Base-by-base conservation (phyloP, 169 alveolate species). In the Theileria orientalis region DNA sequence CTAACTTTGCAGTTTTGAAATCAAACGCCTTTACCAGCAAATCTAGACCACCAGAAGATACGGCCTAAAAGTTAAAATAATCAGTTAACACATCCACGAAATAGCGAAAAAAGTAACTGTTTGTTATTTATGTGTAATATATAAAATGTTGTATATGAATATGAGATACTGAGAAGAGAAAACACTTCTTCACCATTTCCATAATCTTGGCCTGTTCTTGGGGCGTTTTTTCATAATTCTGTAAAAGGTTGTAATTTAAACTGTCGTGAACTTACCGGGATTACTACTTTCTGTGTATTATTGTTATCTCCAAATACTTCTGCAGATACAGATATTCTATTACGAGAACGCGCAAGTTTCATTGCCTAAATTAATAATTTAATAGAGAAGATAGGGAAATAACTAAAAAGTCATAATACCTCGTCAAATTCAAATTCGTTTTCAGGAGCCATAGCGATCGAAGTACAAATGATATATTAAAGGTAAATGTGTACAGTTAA, bases 281-380 rank as follows among this genome's bases (percentile, higher is more conserved):
- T 69, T 19, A 63, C 83, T 25, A 82, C 62, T 9, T 25, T 46
- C 33, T 40, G 46, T 11, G 62, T 70, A 40, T 60, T 40, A 33
- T 68, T 69, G 82, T 67, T 16, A 2, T 49, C 83, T 9, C 85
- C 85, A 46, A 66, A 74, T 3, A 82, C 89, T 35, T 82, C 89
- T 7, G 89, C 89, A 23, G 89, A 82, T 27, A 82, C 60, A 11
- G 89, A 82, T 2, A 74, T 30, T 7, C 89, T 83, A 62, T 73
- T 56, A 11, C 84, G 71, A 51, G 78, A 56, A 1, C 79, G 47
- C 21, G 84, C 85, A 46, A 73, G 47, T 63, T 62, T 71, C 59
- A 74, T 74, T 5, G 79, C 89, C 89, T 82, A 37, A 13, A 8
- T 40, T 7, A 7, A 25, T 40, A 66, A 42, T 56, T 56, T 7